Base-by-base conservation (phyloP, 2,329 filamentous ascomycete species). In the Pseudogymnoascus sp. region DNA sequence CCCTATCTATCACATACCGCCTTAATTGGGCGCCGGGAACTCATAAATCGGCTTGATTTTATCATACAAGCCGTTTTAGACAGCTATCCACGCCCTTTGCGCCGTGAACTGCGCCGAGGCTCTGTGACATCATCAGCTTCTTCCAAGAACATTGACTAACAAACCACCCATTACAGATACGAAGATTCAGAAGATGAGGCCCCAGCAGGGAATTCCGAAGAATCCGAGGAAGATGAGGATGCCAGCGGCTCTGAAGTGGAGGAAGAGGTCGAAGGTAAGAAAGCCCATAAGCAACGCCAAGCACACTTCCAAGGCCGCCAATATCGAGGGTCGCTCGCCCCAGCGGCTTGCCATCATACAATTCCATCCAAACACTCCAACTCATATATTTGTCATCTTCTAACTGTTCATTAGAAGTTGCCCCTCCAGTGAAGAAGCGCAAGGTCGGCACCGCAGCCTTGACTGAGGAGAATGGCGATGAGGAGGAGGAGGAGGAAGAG, bases 131-230 rank as follows among this genome's bases (percentile, higher is more conserved):
- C 59, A 60, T 60, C 38, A 18, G 8, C 21, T 44, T 25, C 31
- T 37, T 50, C 44, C 56, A 33, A 63, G 40, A 61, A 66, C 61
- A 62, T 68, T 60, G 44, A 62, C 69, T 70, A 60, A 69, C 59
- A 1, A 12, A 60, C 2, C 25, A 33, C 18, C 23, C 21, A 37
- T 37, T 28, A 61, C 63, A 71, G 70, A 50, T 71, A 71, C 56
- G 69, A 77, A 66, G 73, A 73, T 66, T 69, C 72, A 63, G 67
- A 73, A 66, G 68, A 68, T 61, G 67, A 71, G 62, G 70, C 71
- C 65, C 65, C 67, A 63, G 69, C 72, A 67, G 68, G 73, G 66
- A 73, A 70, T 35, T 71, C 73, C 63, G 75, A 77, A 18, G 71
- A 75, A 25, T 74, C 76, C 62, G 71, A 75, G 47, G 70, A 70